Percentiles rank a stretch among this genome's conserved stretches.
These are phyloP conservation scores for Schizopora paradoxa DNA, from an alignment of 1,284 basidiomycete species.

Conservation along the genomic window DNA sequence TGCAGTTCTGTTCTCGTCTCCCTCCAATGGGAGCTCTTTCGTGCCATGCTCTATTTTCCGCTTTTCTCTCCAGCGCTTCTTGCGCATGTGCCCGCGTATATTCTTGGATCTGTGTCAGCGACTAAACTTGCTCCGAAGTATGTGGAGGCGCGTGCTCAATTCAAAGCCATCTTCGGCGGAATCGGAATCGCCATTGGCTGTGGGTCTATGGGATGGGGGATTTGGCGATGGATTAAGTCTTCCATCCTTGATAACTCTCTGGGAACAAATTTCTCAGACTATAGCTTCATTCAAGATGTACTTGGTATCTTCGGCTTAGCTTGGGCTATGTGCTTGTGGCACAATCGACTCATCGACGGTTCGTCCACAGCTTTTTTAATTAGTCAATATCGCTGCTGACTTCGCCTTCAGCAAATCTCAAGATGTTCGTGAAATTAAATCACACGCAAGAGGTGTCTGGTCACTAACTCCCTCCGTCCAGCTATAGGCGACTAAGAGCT, in stretches of 20 bases:
- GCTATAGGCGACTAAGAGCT: conserved; percentile 6
- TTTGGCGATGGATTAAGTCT: neutral
- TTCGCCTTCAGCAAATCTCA: conserved; percentile 4
- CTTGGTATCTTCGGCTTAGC: conserved; percentile 6
- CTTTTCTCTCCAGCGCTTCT: conserved; percentile 41
- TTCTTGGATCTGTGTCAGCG: conserved; percentile 34
- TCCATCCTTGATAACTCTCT: no score
- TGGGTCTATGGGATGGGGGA: no score
- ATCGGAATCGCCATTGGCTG: conserved; percentile 9
- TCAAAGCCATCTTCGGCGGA: conserved; percentile 40
- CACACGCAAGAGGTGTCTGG: no score
- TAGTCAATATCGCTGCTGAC: neutral
- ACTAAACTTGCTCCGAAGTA: conserved; percentile 40
- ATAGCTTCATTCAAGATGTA: no score
- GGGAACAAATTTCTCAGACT: no score
- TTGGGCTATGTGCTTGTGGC: conserved; percentile 6
- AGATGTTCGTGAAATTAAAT: conserved; percentile 2
- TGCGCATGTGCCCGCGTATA: conserved; percentile 43
- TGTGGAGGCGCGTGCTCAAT: conserved; percentile 45
- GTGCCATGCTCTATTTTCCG: conserved; percentile 37
- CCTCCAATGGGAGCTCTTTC: conserved; percentile 36
- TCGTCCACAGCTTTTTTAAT: neutral
- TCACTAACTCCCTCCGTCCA: no score
- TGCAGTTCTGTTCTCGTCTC: conserved; percentile 38
- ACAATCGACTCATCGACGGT: conserved; percentile 12